Evolutionary conservation across 768 basidiomycete genomes (phyloP).

Genomic region (Russula abietina): DNA sequence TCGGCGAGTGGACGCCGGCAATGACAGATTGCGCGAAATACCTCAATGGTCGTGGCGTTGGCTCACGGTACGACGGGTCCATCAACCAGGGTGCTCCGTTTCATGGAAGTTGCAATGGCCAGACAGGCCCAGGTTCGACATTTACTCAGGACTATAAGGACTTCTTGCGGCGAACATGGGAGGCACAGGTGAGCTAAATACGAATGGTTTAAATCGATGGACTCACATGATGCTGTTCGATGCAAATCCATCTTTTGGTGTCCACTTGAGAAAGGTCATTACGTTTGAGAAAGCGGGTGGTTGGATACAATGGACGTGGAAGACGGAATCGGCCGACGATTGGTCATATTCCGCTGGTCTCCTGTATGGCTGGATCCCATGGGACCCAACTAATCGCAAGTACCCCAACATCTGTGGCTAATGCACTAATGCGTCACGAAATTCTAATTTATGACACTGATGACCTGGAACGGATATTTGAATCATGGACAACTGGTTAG

Average conservation of each 20-base stretch:
- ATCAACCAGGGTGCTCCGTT: slow-evolving; percentile 50
- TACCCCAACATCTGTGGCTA: slow-evolving; percentile 59
- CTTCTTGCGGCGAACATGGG: slow-evolving; percentile 77
- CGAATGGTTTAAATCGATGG: too few species aligned
- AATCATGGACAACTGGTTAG: neutral
- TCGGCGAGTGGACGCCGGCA: slow-evolving; percentile 85
- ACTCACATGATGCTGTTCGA: neutral
- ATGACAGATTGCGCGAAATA: slow-evolving; percentile 74
- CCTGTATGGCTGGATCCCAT: slow-evolving; percentile 78
- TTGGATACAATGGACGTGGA: slow-evolving; percentile 85
- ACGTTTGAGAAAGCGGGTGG: slow-evolving; percentile 62
- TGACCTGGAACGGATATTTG: neutral
- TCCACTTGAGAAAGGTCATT: slow-evolving; percentile 31
- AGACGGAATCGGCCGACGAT: slow-evolving; percentile 75
- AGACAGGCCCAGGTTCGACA: slow-evolving; percentile 64
- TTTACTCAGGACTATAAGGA: slow-evolving; percentile 77
- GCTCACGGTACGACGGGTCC: slow-evolving; percentile 57
- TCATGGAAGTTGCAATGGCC: slow-evolving; percentile 67
- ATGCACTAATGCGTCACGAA: neutral
- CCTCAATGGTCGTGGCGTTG: slow-evolving; percentile 75
- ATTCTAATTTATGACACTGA: neutral
- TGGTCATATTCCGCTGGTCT: slow-evolving; percentile 88
- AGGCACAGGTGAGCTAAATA: slow-evolving; percentile 55
- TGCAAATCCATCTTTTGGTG: neutral
- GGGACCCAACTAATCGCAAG: slow-evolving; percentile 41